These are phyloP conservation scores for Phylloporus sp. DNA, from an alignment of 768 basidiomycete species.

Conservation along the genomic window DNA sequence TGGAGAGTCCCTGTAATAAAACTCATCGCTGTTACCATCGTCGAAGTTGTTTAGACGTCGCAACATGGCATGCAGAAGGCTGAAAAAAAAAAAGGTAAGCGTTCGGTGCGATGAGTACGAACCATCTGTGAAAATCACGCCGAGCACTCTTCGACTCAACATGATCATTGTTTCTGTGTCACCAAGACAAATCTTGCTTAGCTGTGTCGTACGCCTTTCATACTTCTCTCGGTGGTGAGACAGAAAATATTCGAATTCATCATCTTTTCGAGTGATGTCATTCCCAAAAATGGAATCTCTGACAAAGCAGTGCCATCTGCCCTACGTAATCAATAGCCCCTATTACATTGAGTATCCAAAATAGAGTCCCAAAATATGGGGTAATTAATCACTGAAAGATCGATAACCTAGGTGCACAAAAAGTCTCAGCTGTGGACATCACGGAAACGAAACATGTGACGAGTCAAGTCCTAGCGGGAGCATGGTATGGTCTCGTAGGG, in stretches of 20 bases:
- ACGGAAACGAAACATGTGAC: constrained; percentile 17
- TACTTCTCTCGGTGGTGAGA: no score
- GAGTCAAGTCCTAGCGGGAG: constrained; percentile 54
- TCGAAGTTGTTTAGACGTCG: no score
- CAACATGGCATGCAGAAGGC: no score
- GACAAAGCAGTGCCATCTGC: neutral
- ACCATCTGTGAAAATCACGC: no score
- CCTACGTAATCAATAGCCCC: neutral
- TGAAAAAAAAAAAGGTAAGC: no score
- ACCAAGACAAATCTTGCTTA: neutral
- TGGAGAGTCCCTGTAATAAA: neutral
- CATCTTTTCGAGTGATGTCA: neutral
- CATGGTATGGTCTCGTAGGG: constrained; percentile 48
- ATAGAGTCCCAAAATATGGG: neutral
- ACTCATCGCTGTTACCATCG: neutral
- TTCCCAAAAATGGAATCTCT: neutral
- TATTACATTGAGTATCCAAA: neutral
- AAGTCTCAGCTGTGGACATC: neutral
- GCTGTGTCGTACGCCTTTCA: no score
- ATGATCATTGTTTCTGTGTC: no score
- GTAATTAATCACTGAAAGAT: neutral
- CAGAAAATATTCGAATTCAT: neutral
- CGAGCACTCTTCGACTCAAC: no score
- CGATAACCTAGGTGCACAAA: neutral
- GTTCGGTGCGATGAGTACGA: no score